phyloP scores from a whole-genome alignment of 2,329 filamentous ascomycete species.

The Volutella citrinella region DNA sequence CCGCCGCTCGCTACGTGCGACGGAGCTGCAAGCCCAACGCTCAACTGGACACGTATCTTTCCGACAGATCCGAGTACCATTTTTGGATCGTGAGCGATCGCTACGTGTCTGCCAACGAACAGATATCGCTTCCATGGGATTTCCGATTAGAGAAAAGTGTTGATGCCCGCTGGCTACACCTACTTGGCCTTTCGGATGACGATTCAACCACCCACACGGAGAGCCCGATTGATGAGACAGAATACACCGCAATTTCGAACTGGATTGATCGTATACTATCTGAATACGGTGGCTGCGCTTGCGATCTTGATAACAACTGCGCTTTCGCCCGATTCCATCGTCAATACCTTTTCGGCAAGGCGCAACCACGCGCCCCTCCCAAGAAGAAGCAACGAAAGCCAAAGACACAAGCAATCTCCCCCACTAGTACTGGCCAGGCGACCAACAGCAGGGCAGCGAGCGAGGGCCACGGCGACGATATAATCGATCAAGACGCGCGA shows the following conservation, averaged over 20 bases:
- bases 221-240: constrained; percentile 54
- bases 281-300: constrained; percentile 78
- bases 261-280: constrained; percentile 71
- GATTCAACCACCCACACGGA: constrained; percentile 47
- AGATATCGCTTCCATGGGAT: constrained; percentile 66
- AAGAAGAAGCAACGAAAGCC: constrained; percentile 55
- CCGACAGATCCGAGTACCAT: constrained; percentile 74
- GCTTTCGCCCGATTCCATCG: constrained; percentile 63
- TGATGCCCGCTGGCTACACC: constrained; percentile 51
- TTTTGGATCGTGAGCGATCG: constrained; percentile 90
- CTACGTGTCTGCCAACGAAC: constrained; percentile 63
- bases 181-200: constrained; percentile 62
- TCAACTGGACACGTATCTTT: constrained; percentile 81
- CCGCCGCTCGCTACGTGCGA: constrained; percentile 80
- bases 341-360: constrained; percentile 48
- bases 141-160: constrained; percentile 59
- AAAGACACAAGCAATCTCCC: constrained; percentile 55
- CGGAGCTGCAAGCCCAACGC: constrained; percentile 90
- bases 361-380: constrained; percentile 35
- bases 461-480: constrained; percentile 57
- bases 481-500: constrained; percentile 48
- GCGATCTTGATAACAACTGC: constrained; percentile 61
- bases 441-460: constrained; percentile 63
- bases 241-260: constrained; percentile 57
- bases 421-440: constrained; percentile 59